Base-by-base conservation (phyloP, 169 alveolate species). In the Sarcocystis neurona region DNA sequence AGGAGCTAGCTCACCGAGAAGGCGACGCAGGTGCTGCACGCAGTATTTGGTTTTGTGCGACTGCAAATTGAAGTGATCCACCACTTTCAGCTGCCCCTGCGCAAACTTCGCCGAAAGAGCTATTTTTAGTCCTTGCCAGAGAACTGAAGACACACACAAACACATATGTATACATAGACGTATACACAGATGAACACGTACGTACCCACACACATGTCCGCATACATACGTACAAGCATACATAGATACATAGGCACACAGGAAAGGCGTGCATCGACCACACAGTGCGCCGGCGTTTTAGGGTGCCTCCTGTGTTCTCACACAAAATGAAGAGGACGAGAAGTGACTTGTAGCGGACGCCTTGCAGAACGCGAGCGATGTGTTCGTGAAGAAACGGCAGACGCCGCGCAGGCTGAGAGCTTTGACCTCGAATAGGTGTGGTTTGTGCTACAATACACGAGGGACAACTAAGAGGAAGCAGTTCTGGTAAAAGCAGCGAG, bases 21-120 rank as follows among this genome's bases (percentile, higher is more conserved):
- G 92, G 41, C 94, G 85, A 48, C 97, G 53, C 39, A 95, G 93
- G 79, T 93, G 91, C 58, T 87, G 79, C 15, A 95, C 97, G 39
- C 96, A 94, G 84, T 96, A 91, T 72, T 94, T 93, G 30, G 98
- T 96, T 89, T 96, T 96, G 93, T 96, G 98, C 0, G 97, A 92
- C 75, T 90, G 75, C 79, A 95, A 87, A 60, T 93, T 92, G 95
- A 96, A 95, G 63, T 95, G 80, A 37, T 95, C 96, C n/a, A 96
- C 98, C 27, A 96, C 93, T 30, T 87, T 94, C 37, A 96, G 92
- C 87, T 96, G 96, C n/a, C 94, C 94, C 84, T 96, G 98, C 0
- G 98, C 97, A 85, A 94, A 96, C 90, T 96, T 96, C 63, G 96
- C 97, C 30, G 96, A 93, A 32, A 96, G 90, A 92, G 94, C 91